These are phyloP conservation scores for Starmerella powellii DNA, from an alignment of 805 yeast genomes.

Conservation along the genomic window DNA sequence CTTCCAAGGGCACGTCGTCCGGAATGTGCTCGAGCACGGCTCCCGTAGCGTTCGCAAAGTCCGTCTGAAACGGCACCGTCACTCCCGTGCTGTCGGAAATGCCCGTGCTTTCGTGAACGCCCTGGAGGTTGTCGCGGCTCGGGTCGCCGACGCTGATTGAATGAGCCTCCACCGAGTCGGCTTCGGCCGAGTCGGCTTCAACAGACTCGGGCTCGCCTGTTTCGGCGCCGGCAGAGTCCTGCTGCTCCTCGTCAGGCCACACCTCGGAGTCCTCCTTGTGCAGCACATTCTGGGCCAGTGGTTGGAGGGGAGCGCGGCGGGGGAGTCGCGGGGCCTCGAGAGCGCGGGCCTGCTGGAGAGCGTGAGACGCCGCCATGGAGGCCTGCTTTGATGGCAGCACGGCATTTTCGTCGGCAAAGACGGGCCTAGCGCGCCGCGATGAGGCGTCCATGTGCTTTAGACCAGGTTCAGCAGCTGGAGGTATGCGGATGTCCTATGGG, in stretches of 20 bases:
- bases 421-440: constrained; percentile 8
- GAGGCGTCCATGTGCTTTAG: constrained; percentile 12
- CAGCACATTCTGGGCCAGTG: constrained; percentile 9
- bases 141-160: too few species aligned
- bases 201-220: not conserved
- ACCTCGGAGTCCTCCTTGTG: not conserved
- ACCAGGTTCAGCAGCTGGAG: too few species aligned
- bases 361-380: constrained; percentile 12
- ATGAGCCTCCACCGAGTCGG: too few species aligned
- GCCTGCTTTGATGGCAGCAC: constrained; percentile 15
- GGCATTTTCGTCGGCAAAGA: constrained; percentile 16
- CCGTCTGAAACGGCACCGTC: too few species aligned
- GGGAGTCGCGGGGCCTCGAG: constrained; percentile 10
- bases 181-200: not conserved
- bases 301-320: constrained; percentile 15
- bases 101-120: too few species aligned
- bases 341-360: constrained; percentile 14
- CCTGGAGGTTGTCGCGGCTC: too few species aligned
- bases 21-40: constrained; percentile 1
- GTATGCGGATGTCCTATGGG: too few species aligned
- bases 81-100: too few species aligned
- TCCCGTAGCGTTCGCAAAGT: not conserved
- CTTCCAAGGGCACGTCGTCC: not conserved
- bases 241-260: not conserved
- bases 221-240: too few species aligned